Base-by-base conservation (phyloP, 164 flowering plant species). In the Chimonanthus salicifolius region DNA sequence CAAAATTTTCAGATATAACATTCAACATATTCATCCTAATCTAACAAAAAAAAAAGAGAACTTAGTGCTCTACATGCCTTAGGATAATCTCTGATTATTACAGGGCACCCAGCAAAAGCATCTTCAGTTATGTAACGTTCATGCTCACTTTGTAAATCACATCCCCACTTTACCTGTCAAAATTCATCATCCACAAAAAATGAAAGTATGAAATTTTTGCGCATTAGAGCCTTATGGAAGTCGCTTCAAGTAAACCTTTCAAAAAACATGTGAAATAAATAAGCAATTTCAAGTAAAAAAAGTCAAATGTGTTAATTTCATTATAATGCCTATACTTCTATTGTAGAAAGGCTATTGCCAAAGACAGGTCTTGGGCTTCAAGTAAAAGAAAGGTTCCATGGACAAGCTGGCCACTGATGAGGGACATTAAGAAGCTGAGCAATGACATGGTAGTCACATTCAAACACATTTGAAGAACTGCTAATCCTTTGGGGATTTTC, bases 121-220 rank as follows among this genome's bases (percentile, higher is more conserved):
- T 86, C 88, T 80, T 96, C 99, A 50, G 98, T 91, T 70, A 96
- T 87, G 78, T 90, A 96, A 2, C 98, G 89, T 75, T 96, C 99
- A 80, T 96, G 99, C 83, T 96, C 99, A 81, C 98, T 96, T 78
- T 96, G 99, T 80, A 96, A 80, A 87, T 96, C 99, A 78, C 90
- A 89, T 48, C 99, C 99, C 99, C 99, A 96, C 77, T 88, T 87
- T 71, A 96, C 97, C 99, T 93, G 78, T 48, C 70, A 79, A 64
- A 67, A 21, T 21, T 4, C 70, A 47, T 43, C 47, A 62, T 64
- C 60, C 70, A 73, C 13, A 18, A 20, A 49, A 69, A 69, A 33
- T 18, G 21, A 47, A 47, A 68, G n/a, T 47, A 65, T 65, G 13
- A 43, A 44, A 45, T 44, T 65, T 65, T 6, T 48, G 18, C 16